Evolutionary conservation across 345 rosid genomes (phyloP), one percentile per base, ranked within the genome.

Genomic region (Geranium brycei): DNA sequence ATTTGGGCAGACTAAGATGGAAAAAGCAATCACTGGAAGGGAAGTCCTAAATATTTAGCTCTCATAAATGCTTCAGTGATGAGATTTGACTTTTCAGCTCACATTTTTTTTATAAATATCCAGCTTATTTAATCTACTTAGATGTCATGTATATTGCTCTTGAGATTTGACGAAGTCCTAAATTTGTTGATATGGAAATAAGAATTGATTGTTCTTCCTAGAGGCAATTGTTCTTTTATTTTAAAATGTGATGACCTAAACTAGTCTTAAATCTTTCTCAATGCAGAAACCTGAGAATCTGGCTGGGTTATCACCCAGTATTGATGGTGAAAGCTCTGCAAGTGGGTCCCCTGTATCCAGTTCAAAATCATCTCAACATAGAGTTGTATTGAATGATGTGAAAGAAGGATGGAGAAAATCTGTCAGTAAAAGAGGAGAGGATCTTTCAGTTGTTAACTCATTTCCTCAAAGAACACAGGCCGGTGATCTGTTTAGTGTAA

Each of bases 211-310:
- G 14, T 47, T 47, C 53, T 47, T 47, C 53, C 15, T 47, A 11
- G 53, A 47, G 11, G 53, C 13, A 11, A 13, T 47, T 47, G 53
- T 47, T 47, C 53, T 47, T 11, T 19, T 17, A 23, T 23, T 40
- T 62, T 38, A 62, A 17, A 62, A 47, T n/a, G 38, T 32, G 10
- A 17, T 41, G 51, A 18, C 19, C 51, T 62, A 19, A 40, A 19
- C 40, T 41, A 47, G 53, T 65, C 6, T 64, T 13, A 51, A 31
- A 17, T 17, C 60, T 13, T 41, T 71, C 53, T 65, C 59, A 18
- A 4, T 77, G 77, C 83, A 91, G 96, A 91, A 88, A 72, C 88
- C 88, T 67, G 95, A 85, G 69, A 82, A 74, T 81, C 75, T 76
- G 65, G 74, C 67, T 23, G 86, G 88, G 73, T 67, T 71, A 61